Evolutionary conservation across 306 rosid genomes (phyloP).

Genomic region (Fragaria vesca): DNA sequence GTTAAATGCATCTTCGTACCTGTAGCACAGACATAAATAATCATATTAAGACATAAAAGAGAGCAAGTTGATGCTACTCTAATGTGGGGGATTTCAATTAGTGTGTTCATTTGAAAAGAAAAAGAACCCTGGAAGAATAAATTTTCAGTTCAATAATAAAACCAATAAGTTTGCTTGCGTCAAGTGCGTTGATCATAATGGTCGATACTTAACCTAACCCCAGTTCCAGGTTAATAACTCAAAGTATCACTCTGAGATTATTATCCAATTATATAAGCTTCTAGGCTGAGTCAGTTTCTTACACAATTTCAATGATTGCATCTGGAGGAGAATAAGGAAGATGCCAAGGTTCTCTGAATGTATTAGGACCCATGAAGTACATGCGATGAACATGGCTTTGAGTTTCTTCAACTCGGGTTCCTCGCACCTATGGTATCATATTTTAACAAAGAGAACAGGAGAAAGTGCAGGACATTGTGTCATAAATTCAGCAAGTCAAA

Average conservation of each 20-base stretch:
- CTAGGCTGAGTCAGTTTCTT: conserved; percentile 43
- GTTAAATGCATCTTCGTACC: conserved; percentile 96
- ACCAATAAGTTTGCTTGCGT: not conserved
- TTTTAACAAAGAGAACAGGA: not conserved
- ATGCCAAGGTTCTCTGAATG: conserved; percentile 99
- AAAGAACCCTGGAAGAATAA: not conserved
- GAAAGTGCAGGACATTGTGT: conserved; percentile 1
- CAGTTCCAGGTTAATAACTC: not conserved
- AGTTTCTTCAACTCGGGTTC: conserved; percentile 86
- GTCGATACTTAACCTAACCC: not conserved
- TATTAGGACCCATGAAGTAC: conserved; percentile 97
- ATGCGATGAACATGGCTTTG: conserved; percentile 95
- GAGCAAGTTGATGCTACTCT: not conserved
- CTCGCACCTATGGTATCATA: conserved; percentile 60
- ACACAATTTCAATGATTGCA: conserved; percentile 97
- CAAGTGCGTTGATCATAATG: not conserved
- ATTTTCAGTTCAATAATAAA: not conserved
- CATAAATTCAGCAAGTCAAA: conserved; percentile 19
- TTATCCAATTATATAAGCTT: conserved; percentile 13
- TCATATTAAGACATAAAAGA: conserved; percentile 2
- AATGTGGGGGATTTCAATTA: not conserved
- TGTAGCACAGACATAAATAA: conserved; percentile 40
- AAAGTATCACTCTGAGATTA: conserved; percentile 21
- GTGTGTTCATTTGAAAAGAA: not conserved
- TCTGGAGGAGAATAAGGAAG: conserved; percentile 98